Conservation (phyloP, 345 rosid species). For the Aquilaria malaccensis region DNA sequence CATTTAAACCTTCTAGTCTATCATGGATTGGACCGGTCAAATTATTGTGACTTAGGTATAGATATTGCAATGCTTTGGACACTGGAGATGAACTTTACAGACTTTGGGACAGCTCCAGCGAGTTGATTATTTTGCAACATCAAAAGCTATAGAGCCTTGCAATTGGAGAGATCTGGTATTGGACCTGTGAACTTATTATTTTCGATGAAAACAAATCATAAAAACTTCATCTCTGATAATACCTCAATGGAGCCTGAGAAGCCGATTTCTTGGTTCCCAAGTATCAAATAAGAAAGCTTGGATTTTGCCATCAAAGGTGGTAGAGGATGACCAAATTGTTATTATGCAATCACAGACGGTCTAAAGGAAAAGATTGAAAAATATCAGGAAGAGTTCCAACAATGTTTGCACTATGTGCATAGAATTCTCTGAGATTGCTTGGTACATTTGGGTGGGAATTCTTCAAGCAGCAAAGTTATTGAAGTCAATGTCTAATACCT, state of each 20-base stretch:
- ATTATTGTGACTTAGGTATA: constrained; percentile 31
- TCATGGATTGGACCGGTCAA: constrained; percentile 38
- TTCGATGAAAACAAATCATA: constrained; percentile 31
- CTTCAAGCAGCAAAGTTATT: constrained; percentile 30
- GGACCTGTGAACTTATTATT: constrained; percentile 36
- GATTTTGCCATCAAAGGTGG: neutral
- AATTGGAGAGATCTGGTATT: constrained; percentile 39
- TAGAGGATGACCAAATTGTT: no score
- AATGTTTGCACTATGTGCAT: constrained; percentile 15
- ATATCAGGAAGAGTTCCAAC: constrained; percentile 35
- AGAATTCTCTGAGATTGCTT: constrained; percentile 10
- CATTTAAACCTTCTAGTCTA: constrained; percentile 23
- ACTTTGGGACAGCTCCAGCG: constrained; percentile 35
- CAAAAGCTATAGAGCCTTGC: constrained; percentile 26
- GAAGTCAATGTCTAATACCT: constrained; percentile 16
- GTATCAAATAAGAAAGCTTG: constrained; percentile 24
- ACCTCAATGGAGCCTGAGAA: constrained; percentile 35
- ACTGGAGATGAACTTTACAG: constrained; percentile 16
- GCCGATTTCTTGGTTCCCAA: constrained; percentile 35
- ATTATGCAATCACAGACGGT: constrained; percentile 7
- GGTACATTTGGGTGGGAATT: constrained; percentile 24
- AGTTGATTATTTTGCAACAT: constrained; percentile 36
- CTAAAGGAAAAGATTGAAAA: neutral
- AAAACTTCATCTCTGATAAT: constrained; percentile 27
- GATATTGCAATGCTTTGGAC: constrained; percentile 20